Conservation (phyloP, 2,329 filamentous ascomycete genomes). For the Aspergillus sp. region DNA sequence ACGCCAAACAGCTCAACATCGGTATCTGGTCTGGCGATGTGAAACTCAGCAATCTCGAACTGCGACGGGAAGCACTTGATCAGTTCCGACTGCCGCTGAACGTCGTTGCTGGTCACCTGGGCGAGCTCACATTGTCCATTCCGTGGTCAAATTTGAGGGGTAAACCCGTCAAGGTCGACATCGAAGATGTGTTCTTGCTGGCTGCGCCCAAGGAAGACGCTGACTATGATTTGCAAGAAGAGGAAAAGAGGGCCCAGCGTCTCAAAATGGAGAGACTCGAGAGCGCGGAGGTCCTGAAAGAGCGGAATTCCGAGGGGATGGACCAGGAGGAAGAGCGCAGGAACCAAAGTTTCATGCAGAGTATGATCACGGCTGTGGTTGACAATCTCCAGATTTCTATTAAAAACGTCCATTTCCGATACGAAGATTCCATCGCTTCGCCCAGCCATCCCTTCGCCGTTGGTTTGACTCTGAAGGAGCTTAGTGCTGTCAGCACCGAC, state of each 20-base stretch:
- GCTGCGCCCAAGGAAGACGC: conserved; percentile 93
- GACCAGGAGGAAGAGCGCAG: conserved; percentile 93
- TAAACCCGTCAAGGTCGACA: conserved; percentile 86
- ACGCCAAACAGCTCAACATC: conserved; percentile 93
- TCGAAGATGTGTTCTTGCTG: conserved; percentile 92
- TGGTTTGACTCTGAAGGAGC: conserved; percentile 85
- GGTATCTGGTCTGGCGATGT: conserved; percentile 99
- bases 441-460: conserved; percentile 92
- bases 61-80: conserved; percentile 89
- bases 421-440: conserved; percentile 93
- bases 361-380: conserved; percentile 88
- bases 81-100: conserved; percentile 95
- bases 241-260: conserved; percentile 74
- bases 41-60: conserved; percentile 82
- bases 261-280: conserved; percentile 99
- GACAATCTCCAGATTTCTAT: conserved; percentile 97
- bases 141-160: conserved; percentile 96
- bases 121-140: conserved; percentile 82
- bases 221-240: conserved; percentile 85
- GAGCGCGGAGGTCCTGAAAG: conserved; percentile 87
- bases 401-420: conserved; percentile 97
- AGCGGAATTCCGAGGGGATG: conserved; percentile 84
- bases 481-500: conserved; percentile 94
- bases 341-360: conserved; percentile 95
- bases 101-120: conserved; percentile 89